Base-by-base conservation (phyloP, 192 early-diverging fungal genomes). In the Backusella tuberculispora region DNA sequence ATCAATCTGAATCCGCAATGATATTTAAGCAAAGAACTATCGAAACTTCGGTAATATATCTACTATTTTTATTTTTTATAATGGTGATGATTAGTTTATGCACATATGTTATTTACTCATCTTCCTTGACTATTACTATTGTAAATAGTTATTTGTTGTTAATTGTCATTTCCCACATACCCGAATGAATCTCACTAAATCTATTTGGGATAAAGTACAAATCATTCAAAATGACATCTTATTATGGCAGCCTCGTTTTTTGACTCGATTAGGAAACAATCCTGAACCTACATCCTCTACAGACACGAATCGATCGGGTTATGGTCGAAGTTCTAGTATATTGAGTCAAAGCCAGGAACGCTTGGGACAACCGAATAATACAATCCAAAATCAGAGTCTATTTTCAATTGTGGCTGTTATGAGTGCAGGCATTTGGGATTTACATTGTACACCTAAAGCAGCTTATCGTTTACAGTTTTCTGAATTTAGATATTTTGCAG, bases 1-100 rank as follows among this genome's bases (percentile, higher is more conserved):
- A 84, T 76, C 88, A 90, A 64, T 86, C 85, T 42, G 86, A 87
- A 44, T 84, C 84, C 1, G 73, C 89, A 6, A 60, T 86, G 38
- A 83, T 76, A 56, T 91, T 91, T 45, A 85, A 87, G 68, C 85
- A 88, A 45, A 60, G 81, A 21, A 87, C 88, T 0, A 81, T 88
- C 10, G 82, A 87, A 38, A 87, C 83, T 14, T 89, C 90, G 42
- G 90, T 93, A 87, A 81, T 81, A 34, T 34, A 34, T 34, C 8
- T 13, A 10, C 4, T 13, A 13, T 26, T 60, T 60, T 60, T 37
- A 42, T 34, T 0, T 34, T 34, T 34, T 34, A n/a, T 34, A 1
- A 43, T 41, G 29, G n/a, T 4, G 17, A 66, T 19, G 63, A 64
- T 13, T 47, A 2, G 13, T 74, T 6, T 43, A 12, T 64, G 44